phyloP scores from a whole-genome alignment of 441 rosid genomes.

The Cnidoscolus chayamansa region DNA sequence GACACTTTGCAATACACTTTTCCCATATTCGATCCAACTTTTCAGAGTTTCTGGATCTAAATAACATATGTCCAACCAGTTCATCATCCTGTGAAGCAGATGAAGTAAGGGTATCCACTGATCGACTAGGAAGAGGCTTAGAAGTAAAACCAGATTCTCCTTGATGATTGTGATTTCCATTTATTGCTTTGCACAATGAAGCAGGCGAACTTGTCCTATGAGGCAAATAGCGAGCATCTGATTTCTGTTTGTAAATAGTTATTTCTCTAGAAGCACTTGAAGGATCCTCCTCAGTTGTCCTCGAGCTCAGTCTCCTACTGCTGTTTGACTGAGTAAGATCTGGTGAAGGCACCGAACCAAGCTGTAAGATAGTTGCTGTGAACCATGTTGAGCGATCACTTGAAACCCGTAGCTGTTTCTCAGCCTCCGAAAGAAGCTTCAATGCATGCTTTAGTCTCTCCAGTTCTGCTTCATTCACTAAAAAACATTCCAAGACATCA shows the following conservation, averaged over 20 bases:
- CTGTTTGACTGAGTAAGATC: constrained; percentile 71
- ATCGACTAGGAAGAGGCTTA: constrained; percentile 41
- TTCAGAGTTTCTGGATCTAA: constrained; percentile 51
- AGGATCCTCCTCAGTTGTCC: constrained; percentile 75
- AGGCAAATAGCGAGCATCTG: constrained; percentile 45
- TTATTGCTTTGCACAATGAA: constrained; percentile 45
- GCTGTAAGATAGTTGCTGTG: constrained; percentile 90
- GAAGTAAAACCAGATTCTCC: constrained; percentile 38
- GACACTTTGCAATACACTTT: constrained; percentile 80
- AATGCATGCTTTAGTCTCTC: constrained; percentile 88
- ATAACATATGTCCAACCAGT: constrained; percentile 39
- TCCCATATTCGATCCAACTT: constrained; percentile 74
- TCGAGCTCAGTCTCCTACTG: constrained; percentile 81
- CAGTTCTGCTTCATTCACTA: constrained; percentile 80
- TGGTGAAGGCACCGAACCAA: constrained; percentile 80
- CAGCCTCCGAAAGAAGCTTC: constrained; percentile 95
- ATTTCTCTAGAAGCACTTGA: constrained; percentile 70
- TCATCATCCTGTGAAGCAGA: constrained; percentile 42
- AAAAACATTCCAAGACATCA: constrained; percentile 28
- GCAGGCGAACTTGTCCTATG: constrained; percentile 56
- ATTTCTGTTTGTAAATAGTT: constrained; percentile 48
- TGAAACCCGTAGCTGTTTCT: constrained; percentile 83
- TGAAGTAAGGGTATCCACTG: constrained; percentile 35
- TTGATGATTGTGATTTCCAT: constrained; percentile 41
- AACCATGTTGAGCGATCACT: constrained; percentile 98